Conservation (phyloP, 2,329 filamentous ascomycete species). For the Xylariaceae sp. region DNA sequence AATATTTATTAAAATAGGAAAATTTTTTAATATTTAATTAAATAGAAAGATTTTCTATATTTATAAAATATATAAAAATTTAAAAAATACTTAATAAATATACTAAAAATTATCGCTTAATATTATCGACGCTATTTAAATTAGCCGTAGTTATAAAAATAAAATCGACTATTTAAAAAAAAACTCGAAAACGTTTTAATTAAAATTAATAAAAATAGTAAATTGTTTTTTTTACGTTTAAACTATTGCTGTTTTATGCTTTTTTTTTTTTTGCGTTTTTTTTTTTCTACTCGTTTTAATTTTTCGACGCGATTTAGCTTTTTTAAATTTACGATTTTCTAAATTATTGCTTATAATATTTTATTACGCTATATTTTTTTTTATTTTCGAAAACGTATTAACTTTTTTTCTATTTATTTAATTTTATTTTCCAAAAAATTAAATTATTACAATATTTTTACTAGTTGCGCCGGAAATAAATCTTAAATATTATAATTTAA, state of each 20-base stretch:
- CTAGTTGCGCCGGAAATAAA: not conserved
- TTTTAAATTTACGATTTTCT: not conserved
- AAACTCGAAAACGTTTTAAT: not conserved
- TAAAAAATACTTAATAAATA: slow-evolving; percentile 8
- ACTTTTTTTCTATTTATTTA: not conserved
- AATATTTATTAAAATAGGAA: slow-evolving; percentile 2
- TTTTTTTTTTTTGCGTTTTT: not conserved
- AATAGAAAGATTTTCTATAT: not conserved
- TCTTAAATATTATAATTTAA: not conserved
- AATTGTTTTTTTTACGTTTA: not conserved
- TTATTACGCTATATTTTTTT: not conserved
- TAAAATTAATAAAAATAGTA: not conserved
- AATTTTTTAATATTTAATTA: slow-evolving; percentile 1
- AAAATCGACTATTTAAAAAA: not conserved
- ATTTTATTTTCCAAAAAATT: not conserved
- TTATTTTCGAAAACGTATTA: not conserved
- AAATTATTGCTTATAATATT: not conserved
- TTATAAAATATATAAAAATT: not conserved
- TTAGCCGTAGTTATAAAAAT: slow-evolving; percentile 12
- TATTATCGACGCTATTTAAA: not conserved
- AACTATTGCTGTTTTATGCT: not conserved
- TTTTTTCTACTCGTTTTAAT: not conserved
- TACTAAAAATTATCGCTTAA: slow-evolving; percentile 17
- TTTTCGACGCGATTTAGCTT: not conserved
- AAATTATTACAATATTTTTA: not conserved